These are phyloP conservation scores for Hamamelis virginiana DNA, from an alignment of 164 flowering plant species.

Conservation along the genomic window DNA sequence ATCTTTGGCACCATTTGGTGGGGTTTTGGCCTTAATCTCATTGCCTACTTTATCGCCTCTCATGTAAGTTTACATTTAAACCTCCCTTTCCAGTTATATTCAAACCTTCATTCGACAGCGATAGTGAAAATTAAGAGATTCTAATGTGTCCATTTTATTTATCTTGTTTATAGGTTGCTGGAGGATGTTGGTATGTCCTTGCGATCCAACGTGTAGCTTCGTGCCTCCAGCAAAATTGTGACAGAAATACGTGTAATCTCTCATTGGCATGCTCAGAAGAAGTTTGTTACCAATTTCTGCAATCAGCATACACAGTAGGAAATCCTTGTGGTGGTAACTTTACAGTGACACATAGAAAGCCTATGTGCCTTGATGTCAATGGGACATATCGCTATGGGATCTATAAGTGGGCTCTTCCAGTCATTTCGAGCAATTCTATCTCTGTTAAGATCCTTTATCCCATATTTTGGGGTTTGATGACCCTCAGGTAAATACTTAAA, in stretches of 20 bases:
- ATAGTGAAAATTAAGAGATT: too few species aligned
- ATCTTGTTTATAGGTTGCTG: slow-evolving; percentile 62
- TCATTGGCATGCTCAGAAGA: slow-evolving; percentile 73
- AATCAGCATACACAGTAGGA: slow-evolving; percentile 28
- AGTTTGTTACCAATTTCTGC: slow-evolving; percentile 64
- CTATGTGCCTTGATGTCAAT: slow-evolving; percentile 65
- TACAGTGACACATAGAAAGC: slow-evolving; percentile 31
- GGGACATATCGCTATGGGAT: slow-evolving; percentile 85
- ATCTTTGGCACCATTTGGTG: slow-evolving; percentile 98
- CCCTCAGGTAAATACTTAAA: slow-evolving; percentile 62
- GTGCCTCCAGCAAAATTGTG: slow-evolving; percentile 70
- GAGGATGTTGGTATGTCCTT: slow-evolving; percentile 97
- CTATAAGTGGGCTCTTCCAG: slow-evolving; percentile 82
- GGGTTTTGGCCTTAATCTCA: slow-evolving; percentile 91
- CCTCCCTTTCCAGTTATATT: not conserved
- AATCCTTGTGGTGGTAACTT: slow-evolving; percentile 52
- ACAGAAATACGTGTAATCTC: slow-evolving; percentile 47
- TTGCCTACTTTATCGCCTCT: slow-evolving; percentile 95
- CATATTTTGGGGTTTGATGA: slow-evolving; percentile 94
- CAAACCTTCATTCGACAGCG: too few species aligned
- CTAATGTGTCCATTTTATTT: not conserved
- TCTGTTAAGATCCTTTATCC: slow-evolving; percentile 89
- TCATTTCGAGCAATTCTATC: slow-evolving; percentile 80
- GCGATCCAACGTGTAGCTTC: slow-evolving; percentile 87
- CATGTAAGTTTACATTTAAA: slow-evolving; percentile 50